Base-by-base conservation (phyloP, 306 rosid species). In the Glycyrrhiza uralensis region DNA sequence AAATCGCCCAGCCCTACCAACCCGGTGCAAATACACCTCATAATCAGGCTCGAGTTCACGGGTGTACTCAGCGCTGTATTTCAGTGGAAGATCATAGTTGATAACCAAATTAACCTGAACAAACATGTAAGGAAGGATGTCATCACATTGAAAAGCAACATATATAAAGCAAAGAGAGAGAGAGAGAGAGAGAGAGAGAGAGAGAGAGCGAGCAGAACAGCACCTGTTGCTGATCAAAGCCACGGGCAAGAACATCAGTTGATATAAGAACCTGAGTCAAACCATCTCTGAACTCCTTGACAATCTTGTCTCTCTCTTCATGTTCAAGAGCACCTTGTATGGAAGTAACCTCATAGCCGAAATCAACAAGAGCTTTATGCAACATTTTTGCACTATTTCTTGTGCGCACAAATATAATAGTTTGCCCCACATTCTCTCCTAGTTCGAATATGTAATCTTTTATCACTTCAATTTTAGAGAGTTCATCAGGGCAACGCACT, bases 191-290 rank as follows among this genome's bases (percentile, higher is more conserved):
- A 36, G n/a, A 46, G 41, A 33, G 35, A 8, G 29, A 54, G 29
- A 38, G 42, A 26, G 51, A 55, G 29, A 13, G n/a, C 2, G 28
- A 66, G 7, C 29, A 26, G 49, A 26, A 44, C 28, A 30, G 77
- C 66, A 92, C 98, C 88, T 92, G 96, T 47, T 90, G 96, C 71
- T 88, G 96, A 77, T 92, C 96, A 61, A 92, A 92, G 62, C 96
- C 96, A 36, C 96, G 84, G 17, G 98, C 91, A 30, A 92, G 89
- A 42, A 92, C 56, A 72, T 92, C 96, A 4, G 96, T 89, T n/a
- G 96, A 82, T 60, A 89, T 89, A 52, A 92, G 93, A 69, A 93
- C 98, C 68, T 83, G 85, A 12, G 98, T 90, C 33, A 93, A 67
- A 58, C 91, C 91, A 52, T 88, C 93, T 74, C 79, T 90, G 80